phyloP scores from a whole-genome alignment of 2,329 filamentous ascomycete species.

The Chaetomium globosum region DNA sequence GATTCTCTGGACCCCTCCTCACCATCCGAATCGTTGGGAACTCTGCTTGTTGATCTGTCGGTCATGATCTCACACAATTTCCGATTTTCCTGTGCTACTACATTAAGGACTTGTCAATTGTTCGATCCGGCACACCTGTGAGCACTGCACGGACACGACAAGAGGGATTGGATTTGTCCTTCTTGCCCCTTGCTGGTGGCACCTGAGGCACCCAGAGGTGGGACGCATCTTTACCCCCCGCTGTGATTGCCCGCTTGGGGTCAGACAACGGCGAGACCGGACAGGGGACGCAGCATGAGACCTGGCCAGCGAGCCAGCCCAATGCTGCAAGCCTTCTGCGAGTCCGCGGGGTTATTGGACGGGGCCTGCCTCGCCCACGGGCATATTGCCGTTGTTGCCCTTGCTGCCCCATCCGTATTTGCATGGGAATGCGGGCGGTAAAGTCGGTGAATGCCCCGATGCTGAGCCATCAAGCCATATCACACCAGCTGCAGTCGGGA shows the following conservation, averaged over 20 bases:
- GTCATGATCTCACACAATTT: conserved; percentile 19
- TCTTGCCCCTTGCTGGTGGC: conserved; percentile 11
- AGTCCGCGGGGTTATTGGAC: conserved; percentile 15
- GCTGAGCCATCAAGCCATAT: conserved; percentile 23
- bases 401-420: conserved; percentile 1
- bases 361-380: conserved; percentile 8
- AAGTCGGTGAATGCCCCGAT: conserved; percentile 22
- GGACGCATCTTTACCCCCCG: not conserved
- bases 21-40: not conserved
- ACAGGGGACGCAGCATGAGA: not conserved
- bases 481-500: conserved; percentile 16
- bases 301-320: not conserved
- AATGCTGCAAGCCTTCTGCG: conserved; percentile 14
- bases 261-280: conserved; percentile 5
- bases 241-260: conserved; percentile 15
- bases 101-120: conserved; percentile 24
- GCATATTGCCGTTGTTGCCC: not conserved
- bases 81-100: conserved; percentile 9
- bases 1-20: not conserved
- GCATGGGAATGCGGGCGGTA: conserved; percentile 25
- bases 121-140: conserved; percentile 12
- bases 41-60: conserved; percentile 14
- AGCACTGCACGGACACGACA: not conserved
- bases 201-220: conserved; percentile 2
- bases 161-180: not conserved